phyloP scores from a whole-genome alignment of 2,329 filamentous ascomycete species.

The Torrubiella hemipterigena region DNA sequence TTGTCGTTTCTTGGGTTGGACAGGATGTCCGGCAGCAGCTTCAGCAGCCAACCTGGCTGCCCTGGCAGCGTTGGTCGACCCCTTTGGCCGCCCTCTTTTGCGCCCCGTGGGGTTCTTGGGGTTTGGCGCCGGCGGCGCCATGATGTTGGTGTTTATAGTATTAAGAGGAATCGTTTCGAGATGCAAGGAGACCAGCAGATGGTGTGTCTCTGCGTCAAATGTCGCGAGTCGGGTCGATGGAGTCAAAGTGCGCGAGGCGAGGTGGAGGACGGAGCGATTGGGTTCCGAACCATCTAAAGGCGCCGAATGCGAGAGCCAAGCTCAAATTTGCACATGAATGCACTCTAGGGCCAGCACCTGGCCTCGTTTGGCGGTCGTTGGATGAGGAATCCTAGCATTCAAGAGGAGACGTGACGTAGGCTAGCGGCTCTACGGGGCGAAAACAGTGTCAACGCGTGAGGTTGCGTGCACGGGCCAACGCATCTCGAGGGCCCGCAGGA shows the following conservation, averaged over 20 bases:
- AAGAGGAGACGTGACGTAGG: conserved; percentile 22
- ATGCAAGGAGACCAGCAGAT: conserved; percentile 1
- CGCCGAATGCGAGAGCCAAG: not conserved
- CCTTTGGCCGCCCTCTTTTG: conserved; percentile 34
- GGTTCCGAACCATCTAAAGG: conserved; percentile 2
- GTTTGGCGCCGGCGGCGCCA: conserved; percentile 16
- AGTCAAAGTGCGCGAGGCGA: not conserved
- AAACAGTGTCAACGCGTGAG: conserved; percentile 31
- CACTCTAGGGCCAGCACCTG: conserved; percentile 1
- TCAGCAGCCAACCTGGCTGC: conserved; percentile 24
- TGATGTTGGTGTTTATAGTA: conserved; percentile 8
- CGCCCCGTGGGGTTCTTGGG: conserved; percentile 17
- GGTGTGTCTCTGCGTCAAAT: not conserved
- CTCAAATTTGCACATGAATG: not conserved
- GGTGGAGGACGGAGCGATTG: not conserved
- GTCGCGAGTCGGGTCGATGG: not conserved
- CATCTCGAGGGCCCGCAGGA: conserved; percentile 5
- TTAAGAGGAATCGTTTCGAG: conserved; percentile 3
- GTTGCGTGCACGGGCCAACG: conserved; percentile 20
- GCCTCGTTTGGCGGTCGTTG: not conserved
- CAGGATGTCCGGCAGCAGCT: conserved; percentile 34
- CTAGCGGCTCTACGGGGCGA: conserved; percentile 16
- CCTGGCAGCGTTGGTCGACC: conserved; percentile 28
- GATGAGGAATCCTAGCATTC: conserved; percentile 16
- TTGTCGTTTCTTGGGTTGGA: conserved; percentile 57